Conservation (phyloP, 352 stramenopile genomes). For the Phytophthora sp. region DNA sequence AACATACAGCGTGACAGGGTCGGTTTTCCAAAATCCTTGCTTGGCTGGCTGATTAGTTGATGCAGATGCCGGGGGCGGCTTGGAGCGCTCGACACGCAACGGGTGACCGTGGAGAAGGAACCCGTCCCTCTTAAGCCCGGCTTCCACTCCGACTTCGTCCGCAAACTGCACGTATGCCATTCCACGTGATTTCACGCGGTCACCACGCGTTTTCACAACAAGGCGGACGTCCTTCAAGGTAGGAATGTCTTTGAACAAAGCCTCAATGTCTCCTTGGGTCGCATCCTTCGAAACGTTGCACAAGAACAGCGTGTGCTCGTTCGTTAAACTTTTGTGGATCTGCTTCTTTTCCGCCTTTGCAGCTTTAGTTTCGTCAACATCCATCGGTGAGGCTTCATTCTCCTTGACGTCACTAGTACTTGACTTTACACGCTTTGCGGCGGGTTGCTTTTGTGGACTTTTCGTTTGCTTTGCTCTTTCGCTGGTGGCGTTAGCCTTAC, state of each 20-base stretch:
- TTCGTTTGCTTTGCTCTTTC: conserved; percentile 20
- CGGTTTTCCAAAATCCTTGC: conserved; percentile 50
- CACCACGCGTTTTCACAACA: conserved; percentile 65
- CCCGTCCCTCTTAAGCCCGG: conserved; percentile 41
- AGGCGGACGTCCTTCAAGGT: conserved; percentile 64
- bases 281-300: conserved; percentile 71
- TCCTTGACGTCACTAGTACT: neutral
- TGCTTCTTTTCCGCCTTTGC: conserved; percentile 37
- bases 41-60: conserved; percentile 11
- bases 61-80: conserved; percentile 31
- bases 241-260: conserved; percentile 56
- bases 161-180: conserved; percentile 81
- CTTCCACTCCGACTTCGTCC: conserved; percentile 45
- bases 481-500: conserved; percentile 4
- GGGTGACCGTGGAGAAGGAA: conserved; percentile 39
- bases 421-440: conserved; percentile 36
- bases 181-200: conserved; percentile 66
- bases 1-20: conserved; percentile 65
- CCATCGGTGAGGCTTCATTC: neutral
- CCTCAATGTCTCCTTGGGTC: conserved; percentile 52
- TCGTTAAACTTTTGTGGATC: conserved; percentile 45
- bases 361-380: conserved; percentile 1
- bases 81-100: conserved; percentile 61
- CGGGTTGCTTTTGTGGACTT: conserved; percentile 1
- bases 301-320: conserved; percentile 73